Evolutionary conservation across 225 moss, liverwort and hornwort species (phyloP).

Genomic region (Bryoerythrophyllum caledonicum): DNA sequence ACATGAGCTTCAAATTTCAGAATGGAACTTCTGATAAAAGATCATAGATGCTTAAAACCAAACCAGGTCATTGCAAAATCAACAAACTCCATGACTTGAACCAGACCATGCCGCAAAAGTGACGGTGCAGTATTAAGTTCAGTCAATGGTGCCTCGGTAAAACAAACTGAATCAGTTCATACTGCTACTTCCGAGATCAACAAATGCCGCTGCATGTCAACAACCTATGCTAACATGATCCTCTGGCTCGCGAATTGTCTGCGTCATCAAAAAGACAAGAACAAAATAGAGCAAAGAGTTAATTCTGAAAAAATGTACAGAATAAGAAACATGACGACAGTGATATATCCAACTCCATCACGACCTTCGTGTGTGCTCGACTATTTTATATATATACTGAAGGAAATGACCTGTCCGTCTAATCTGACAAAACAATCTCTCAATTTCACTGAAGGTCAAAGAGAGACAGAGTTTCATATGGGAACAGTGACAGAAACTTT

Average conservation of each 20-base stretch:
- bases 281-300: background rate
- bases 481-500: background rate
- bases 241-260: background rate
- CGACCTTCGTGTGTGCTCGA: background rate
- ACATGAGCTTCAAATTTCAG: too few species aligned
- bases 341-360: background rate
- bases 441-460: too few species aligned
- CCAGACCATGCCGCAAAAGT: background rate
- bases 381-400: background rate
- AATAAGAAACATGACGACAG: background rate
- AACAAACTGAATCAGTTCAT: background rate
- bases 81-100: background rate
- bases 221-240: slow-evolving; percentile 4
- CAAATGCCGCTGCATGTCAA: background rate
- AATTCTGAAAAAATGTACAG: too few species aligned
- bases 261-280: background rate
- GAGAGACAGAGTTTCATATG: background rate
- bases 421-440: background rate
- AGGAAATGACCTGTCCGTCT: background rate
- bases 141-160: background rate
- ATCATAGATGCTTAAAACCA: background rate
- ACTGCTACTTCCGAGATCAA: background rate
- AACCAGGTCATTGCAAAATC: background rate
- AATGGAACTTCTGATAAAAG: too few species aligned
- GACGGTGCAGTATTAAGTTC: background rate